These are phyloP conservation scores for Trichoderma breve DNA, from an alignment of 2,329 filamentous ascomycete genomes.

Conservation along the genomic window DNA sequence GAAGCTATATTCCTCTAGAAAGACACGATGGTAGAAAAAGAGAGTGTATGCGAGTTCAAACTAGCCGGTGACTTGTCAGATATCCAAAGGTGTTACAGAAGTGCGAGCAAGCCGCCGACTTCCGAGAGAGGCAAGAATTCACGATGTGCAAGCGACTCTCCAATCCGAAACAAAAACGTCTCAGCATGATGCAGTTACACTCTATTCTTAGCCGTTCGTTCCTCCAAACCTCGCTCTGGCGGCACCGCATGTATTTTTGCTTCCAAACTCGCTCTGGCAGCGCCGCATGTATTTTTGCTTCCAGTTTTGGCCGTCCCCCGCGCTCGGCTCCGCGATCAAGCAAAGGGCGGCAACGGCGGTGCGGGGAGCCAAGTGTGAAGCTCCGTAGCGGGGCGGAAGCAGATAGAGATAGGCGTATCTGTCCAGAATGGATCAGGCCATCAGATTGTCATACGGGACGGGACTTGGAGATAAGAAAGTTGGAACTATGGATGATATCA, in stretches of 20 bases:
- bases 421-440: background rate
- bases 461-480: background rate
- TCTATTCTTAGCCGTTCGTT: background rate
- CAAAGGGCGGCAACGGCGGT: conserved; percentile 3
- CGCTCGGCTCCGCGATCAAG: background rate
- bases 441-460: background rate
- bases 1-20: background rate
- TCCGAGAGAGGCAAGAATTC: background rate
- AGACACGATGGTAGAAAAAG: background rate
- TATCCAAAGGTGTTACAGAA: background rate
- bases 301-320: conserved; percentile 7
- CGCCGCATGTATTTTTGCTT: conserved; percentile 1
- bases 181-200: background rate
- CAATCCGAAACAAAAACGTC: background rate
- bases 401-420: background rate
- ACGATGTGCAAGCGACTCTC: background rate
- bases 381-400: background rate
- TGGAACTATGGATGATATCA: background rate
- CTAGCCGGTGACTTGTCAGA: background rate
- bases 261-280: background rate
- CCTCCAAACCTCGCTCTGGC: background rate
- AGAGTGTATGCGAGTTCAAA: background rate
- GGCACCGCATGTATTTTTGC: background rate
- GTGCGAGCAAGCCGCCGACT: background rate
- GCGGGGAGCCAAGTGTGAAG: background rate